Percentiles rank a stretch among this genome's conserved stretches.
These are phyloP conservation scores for Backusella morwellensis DNA, from an alignment of 192 early-diverging fungal genomes.

Conservation along the genomic window DNA sequence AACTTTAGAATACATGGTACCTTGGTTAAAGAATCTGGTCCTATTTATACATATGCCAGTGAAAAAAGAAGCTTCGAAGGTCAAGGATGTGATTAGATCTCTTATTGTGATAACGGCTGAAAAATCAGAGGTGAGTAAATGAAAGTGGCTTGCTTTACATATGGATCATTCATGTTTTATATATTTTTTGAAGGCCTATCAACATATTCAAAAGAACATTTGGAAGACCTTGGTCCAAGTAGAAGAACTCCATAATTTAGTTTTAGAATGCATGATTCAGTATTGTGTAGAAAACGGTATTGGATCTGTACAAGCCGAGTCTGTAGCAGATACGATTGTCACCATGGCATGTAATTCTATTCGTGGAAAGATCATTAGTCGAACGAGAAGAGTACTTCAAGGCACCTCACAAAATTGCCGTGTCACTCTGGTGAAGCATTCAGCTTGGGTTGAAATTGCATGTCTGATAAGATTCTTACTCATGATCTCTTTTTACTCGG, in stretches of 20 bases:
- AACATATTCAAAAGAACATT: conserved; percentile 76
- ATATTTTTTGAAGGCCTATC: conserved; percentile 55
- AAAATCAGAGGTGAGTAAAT: conserved; percentile 42
- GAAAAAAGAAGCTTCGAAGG: conserved; percentile 46
- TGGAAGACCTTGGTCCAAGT: conserved; percentile 78
- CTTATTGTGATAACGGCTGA: conserved; percentile 77
- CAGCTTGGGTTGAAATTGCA: conserved; percentile 84
- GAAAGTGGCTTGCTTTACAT: neutral
- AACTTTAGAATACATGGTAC: conserved; percentile 81
- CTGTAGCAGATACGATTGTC: conserved; percentile 81
- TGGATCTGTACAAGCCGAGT: conserved; percentile 70
- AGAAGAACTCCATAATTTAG: conserved; percentile 70
- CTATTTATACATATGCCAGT: conserved; percentile 42
- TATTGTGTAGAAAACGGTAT: conserved; percentile 78
- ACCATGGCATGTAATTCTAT: conserved; percentile 70
- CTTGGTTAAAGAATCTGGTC: conserved; percentile 81
- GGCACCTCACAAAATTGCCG: conserved; percentile 65
- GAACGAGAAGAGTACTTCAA: conserved; percentile 68
- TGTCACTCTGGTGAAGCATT: conserved; percentile 69
- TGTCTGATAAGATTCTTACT: conserved; percentile 81
- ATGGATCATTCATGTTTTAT: neutral
- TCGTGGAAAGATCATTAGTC: conserved; percentile 75
- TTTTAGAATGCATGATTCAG: conserved; percentile 74
- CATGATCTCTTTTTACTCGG: conserved; percentile 83
- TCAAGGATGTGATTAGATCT: conserved; percentile 68